Conservation (phyloP, 1,139 yeast species). For the Scheffersomyces segobiensis region DNA sequence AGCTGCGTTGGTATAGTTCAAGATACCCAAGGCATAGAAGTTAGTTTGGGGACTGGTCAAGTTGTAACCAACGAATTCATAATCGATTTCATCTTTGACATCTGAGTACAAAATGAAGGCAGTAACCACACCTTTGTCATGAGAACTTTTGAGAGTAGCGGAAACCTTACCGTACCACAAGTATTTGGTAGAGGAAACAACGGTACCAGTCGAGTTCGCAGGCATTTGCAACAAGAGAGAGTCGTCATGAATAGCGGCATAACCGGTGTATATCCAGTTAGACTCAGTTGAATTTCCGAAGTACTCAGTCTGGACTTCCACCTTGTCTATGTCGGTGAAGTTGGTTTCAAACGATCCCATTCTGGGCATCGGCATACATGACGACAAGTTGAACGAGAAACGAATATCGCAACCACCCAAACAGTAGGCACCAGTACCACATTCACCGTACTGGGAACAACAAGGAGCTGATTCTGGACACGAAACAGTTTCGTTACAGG, state of each 20-base stretch:
- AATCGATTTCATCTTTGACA: slow-evolving; percentile 89
- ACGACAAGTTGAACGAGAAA: slow-evolving; percentile 56
- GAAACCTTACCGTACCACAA: slow-evolving; percentile 86
- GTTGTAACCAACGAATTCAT: slow-evolving; percentile 78
- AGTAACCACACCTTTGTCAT: slow-evolving; percentile 76
- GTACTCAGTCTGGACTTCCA: slow-evolving; percentile 44
- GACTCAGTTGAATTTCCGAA: slow-evolving; percentile 69
- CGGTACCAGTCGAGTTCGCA: slow-evolving; percentile 73
- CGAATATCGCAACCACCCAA: slow-evolving; percentile 81
- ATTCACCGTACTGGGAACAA: slow-evolving; percentile 80
- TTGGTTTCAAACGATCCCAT: slow-evolving; percentile 34
- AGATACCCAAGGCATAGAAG: slow-evolving; percentile 72
- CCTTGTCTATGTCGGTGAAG: slow-evolving; percentile 34
- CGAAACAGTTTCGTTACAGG: slow-evolving; percentile 44
- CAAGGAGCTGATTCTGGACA: slow-evolving; percentile 80
- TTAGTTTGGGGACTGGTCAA: slow-evolving; percentile 69
- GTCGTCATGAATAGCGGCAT: slow-evolving; percentile 53
- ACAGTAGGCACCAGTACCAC: slow-evolving; percentile 82
- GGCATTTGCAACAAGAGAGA: slow-evolving; percentile 78
- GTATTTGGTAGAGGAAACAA: slow-evolving; percentile 74
- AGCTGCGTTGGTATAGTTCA: slow-evolving; percentile 63
- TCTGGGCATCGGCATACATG: slow-evolving; percentile 68
- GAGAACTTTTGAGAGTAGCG: slow-evolving; percentile 71
- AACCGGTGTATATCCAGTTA: slow-evolving; percentile 79
- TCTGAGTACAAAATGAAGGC: slow-evolving; percentile 86